Percentiles rank a stretch among this genome's conserved stretches.
phyloP scores from a whole-genome alignment of 164 flowering plant genomes.

The Saururus chinensis region DNA sequence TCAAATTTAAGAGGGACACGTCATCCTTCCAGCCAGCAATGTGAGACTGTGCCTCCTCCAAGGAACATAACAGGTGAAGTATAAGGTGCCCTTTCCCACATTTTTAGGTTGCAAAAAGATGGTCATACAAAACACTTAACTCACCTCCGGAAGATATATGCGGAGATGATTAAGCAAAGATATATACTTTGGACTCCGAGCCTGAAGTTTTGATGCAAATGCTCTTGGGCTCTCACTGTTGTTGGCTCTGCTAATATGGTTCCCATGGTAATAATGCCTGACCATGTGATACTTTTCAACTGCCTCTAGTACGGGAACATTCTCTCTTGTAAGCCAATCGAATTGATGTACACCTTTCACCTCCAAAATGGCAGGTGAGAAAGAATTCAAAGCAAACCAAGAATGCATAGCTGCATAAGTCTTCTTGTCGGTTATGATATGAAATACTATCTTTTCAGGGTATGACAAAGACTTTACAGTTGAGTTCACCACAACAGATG shows the following conservation, averaged over 20 bases:
- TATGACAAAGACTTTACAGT: constrained; percentile 56
- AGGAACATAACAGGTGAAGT: too few relatives aligned
- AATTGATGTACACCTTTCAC: constrained; percentile 95
- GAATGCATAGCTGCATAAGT: constrained; percentile 99
- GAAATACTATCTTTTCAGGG: constrained; percentile 85
- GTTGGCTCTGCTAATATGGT: constrained; percentile 72
- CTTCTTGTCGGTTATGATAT: constrained; percentile 96
- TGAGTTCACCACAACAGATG: constrained; percentile 89
- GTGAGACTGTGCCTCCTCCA: too few relatives aligned
- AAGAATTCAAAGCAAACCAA: constrained; percentile 95
- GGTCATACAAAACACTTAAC: neutral
- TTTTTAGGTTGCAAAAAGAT: too few relatives aligned
- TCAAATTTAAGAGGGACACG: too few relatives aligned
- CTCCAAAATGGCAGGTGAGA: constrained; percentile 78
- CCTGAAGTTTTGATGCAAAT: constrained; percentile 83
- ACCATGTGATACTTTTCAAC: constrained; percentile 72
- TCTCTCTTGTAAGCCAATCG: constrained; percentile 95
- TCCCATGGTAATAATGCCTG: constrained; percentile 83
- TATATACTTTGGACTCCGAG: constrained; percentile 97
- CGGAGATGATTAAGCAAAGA: constrained; percentile 94
- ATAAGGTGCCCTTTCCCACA: too few relatives aligned
- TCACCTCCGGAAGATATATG: constrained; percentile 95
- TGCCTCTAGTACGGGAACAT: constrained; percentile 97
- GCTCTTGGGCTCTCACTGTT: constrained; percentile 60
- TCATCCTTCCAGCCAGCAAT: too few relatives aligned